These are phyloP conservation scores for Rhizopogon salebrosus DNA, from an alignment of 768 basidiomycete genomes.

Conservation along the genomic window DNA sequence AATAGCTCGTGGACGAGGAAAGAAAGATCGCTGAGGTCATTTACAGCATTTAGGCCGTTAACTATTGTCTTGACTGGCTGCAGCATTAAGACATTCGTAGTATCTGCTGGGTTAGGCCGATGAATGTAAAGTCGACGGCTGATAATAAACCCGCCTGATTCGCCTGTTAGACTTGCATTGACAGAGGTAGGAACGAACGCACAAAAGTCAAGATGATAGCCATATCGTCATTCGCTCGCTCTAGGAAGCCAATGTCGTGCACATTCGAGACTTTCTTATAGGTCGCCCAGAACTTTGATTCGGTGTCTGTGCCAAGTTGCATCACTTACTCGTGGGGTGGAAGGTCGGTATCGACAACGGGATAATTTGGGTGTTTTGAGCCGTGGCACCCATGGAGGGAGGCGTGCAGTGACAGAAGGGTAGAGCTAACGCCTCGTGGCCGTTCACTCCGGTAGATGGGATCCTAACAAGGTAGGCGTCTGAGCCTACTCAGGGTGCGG, in stretches of 20 bases:
- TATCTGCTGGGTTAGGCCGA: conserved; percentile 21
- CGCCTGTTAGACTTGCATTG: background rate
- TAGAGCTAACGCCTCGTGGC: no score
- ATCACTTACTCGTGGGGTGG: no score
- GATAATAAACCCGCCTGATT: conserved; percentile 35
- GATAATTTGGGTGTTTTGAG: no score
- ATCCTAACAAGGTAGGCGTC: no score
- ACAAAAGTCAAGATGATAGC: conserved; percentile 16
- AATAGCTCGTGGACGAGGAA: conserved; percentile 4
- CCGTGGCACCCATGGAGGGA: no score
- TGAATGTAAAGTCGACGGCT: conserved; percentile 30
- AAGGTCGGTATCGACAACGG: no score
- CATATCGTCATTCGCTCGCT: conserved; percentile 8
- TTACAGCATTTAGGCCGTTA: background rate
- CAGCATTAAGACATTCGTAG: conserved; percentile 15
- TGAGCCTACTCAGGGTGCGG: no score
- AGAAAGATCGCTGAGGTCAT: background rate
- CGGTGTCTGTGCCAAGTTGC: background rate
- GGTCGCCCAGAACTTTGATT: conserved; percentile 6
- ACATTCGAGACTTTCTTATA: conserved; percentile 7
- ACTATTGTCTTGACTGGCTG: background rate
- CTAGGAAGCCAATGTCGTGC: conserved; percentile 9
- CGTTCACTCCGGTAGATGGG: no score
- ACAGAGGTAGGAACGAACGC: background rate
- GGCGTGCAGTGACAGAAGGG: no score